phyloP scores from a whole-genome alignment of 2,329 filamentous ascomycete genomes.

The Claviceps quebecensis region DNA sequence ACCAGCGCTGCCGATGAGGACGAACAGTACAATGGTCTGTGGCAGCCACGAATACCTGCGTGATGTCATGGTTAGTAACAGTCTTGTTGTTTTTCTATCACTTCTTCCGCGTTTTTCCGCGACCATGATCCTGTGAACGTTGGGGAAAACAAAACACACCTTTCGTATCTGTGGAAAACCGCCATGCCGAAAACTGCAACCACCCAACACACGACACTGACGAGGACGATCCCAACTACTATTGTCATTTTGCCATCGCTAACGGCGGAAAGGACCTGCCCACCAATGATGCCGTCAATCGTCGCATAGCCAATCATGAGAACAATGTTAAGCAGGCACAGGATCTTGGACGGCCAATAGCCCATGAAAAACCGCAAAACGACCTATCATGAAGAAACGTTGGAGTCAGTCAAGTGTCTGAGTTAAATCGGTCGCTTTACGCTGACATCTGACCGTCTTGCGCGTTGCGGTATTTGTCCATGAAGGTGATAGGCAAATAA shows the following conservation, averaged over 20 bases:
- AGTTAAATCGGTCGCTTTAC: too few species aligned
- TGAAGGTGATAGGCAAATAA: too few species aligned
- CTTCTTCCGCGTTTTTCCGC: neutral
- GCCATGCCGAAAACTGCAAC: slow-evolving; percentile 46
- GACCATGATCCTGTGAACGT: neutral
- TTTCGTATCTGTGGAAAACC: slow-evolving; percentile 59
- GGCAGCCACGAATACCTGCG: slow-evolving; percentile 35
- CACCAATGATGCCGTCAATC: slow-evolving; percentile 68
- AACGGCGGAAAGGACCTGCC: slow-evolving; percentile 62
- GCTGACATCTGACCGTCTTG: too few species aligned
- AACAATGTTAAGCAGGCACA: slow-evolving; percentile 28
- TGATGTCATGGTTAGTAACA: neutral
- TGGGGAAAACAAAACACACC: slow-evolving; percentile 8
- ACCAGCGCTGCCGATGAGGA: slow-evolving; percentile 54
- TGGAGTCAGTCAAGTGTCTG: too few species aligned
- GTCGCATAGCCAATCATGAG: slow-evolving; percentile 64
- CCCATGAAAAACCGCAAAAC: slow-evolving; percentile 68
- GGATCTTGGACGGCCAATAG: slow-evolving; percentile 32
- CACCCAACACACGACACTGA: slow-evolving; percentile 58
- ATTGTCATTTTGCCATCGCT: slow-evolving; percentile 52
- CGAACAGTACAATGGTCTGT: slow-evolving; percentile 60
- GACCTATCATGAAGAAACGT: slow-evolving; percentile 20
- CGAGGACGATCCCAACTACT: slow-evolving; percentile 61
- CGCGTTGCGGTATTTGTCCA: too few species aligned
- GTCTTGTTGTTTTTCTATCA: neutral